Conservation (phyloP, 2,329 filamentous ascomycete species). For the Apiospora saccharicola region DNA sequence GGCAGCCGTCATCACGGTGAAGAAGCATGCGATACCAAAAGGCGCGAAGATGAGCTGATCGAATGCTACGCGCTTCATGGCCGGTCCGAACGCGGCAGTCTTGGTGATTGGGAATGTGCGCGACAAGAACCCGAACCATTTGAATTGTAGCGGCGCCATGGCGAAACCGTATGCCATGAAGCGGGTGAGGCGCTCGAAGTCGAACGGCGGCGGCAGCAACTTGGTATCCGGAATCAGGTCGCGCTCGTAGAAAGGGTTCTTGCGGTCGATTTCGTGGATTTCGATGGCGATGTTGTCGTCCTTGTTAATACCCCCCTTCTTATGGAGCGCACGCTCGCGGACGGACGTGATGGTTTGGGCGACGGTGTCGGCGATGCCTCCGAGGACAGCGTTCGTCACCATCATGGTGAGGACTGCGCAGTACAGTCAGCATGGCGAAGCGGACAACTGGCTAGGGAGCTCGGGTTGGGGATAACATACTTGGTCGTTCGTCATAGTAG, state of each 20-base stretch:
- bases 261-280: constrained; percentile 85
- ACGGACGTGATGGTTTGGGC: constrained; percentile 92
- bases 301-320: constrained; percentile 62
- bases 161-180: constrained; percentile 98
- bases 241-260: constrained; percentile 70
- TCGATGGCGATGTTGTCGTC: constrained; percentile 86
- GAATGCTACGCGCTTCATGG: constrained; percentile 87
- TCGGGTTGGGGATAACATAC: constrained; percentile 54
- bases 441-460: not conserved
- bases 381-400: constrained; percentile 96
- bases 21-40: constrained; percentile 85
- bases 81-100: constrained; percentile 74
- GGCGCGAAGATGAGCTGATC: constrained; percentile 96
- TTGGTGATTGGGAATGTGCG: constrained; percentile 85
- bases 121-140: constrained; percentile 91
- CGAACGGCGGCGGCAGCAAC: constrained; percentile 79
- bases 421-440: not conserved
- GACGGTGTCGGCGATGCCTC: constrained; percentile 94
- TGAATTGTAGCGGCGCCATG: constrained; percentile 94
- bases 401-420: constrained; percentile 89
- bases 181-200: constrained; percentile 91
- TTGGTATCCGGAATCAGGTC: constrained; percentile 73
- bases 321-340: constrained; percentile 70
- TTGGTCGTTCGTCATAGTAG: constrained; percentile 90
- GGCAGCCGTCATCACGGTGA: constrained; percentile 94